phyloP scores from a whole-genome alignment of 495 filamentous ascomycete species.

The Tricharina praecox region DNA sequence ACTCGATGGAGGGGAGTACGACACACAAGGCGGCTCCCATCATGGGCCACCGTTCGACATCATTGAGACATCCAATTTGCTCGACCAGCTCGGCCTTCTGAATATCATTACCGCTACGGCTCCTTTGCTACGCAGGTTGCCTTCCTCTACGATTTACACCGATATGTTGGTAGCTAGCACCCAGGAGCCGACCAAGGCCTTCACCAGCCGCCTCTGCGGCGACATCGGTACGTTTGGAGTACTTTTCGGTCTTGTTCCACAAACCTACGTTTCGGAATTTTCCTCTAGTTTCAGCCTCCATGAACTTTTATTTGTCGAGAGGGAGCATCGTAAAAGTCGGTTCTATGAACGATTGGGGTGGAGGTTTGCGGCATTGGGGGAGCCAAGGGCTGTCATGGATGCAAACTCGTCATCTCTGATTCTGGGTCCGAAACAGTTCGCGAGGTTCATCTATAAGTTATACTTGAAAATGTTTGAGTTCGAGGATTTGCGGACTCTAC shows the following conservation, averaged over 20 bases:
- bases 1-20: constrained; percentile 30
- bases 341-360: constrained; percentile 16
- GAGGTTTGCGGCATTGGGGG: constrained; percentile 15
- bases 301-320: constrained; percentile 20
- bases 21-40: constrained; percentile 6
- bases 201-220: constrained; percentile 29
- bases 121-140: constrained; percentile 31
- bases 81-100: constrained; percentile 34
- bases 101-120: constrained; percentile 34
- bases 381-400: neutral
- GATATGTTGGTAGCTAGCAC: constrained; percentile 26
- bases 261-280: constrained; percentile 37
- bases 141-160: constrained; percentile 34
- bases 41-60: constrained; percentile 36
- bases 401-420: neutral
- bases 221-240: constrained; percentile 32
- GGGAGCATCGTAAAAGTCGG: constrained; percentile 6
- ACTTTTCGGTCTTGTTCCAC: constrained; percentile 33
- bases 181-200: constrained; percentile 11
- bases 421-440: constrained; percentile 26
- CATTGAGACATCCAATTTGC: constrained; percentile 43
- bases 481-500: constrained; percentile 21
- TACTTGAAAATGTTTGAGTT: constrained; percentile 32
- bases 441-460: constrained; percentile 27
- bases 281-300: constrained; percentile 25